A percentile compares a stretch with the other conserved stretches of the same genome.
These are phyloP conservation scores for Linaria vulgaris DNA, from an alignment of 257 asterid species.

Conservation along the genomic window DNA sequence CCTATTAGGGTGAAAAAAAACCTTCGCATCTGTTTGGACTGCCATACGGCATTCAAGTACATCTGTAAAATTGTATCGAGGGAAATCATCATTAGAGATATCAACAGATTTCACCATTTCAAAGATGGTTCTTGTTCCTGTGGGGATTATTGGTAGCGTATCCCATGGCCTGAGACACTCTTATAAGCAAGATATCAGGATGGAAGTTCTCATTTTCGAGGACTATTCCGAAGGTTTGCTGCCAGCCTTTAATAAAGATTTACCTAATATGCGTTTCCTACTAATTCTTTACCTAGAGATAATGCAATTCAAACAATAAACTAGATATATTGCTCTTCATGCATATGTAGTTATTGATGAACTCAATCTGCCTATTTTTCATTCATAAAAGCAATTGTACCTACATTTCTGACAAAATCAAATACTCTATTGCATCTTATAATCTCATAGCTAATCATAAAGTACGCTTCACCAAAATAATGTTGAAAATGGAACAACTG, in stretches of 20 bases:
- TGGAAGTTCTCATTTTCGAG: not conserved
- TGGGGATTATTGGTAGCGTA: constrained; percentile 70
- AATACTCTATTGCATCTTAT: no score
- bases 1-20: constrained; percentile 80
- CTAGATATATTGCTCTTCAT: no score
- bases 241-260: not conserved
- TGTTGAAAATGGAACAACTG: not conserved
- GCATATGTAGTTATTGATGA: no score
- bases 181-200: not conserved
- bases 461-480: not conserved
- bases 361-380: no score
- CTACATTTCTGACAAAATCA: no score
- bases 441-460: no score
- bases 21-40: constrained; percentile 74
- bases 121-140: constrained; percentile 76
- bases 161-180: not conserved
- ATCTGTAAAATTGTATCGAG: constrained; percentile 63
- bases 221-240: not conserved
- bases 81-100: constrained; percentile 67
- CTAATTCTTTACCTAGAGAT: no score
- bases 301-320: no score
- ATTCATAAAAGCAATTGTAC: no score
- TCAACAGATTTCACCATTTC: constrained; percentile 80
- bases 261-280: not conserved
- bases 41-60: constrained; percentile 73